These are phyloP conservation scores for Miscanthus lutarioriparius DNA, from an alignment of 176 grass and related monocot genomes.

Conservation along the genomic window DNA sequence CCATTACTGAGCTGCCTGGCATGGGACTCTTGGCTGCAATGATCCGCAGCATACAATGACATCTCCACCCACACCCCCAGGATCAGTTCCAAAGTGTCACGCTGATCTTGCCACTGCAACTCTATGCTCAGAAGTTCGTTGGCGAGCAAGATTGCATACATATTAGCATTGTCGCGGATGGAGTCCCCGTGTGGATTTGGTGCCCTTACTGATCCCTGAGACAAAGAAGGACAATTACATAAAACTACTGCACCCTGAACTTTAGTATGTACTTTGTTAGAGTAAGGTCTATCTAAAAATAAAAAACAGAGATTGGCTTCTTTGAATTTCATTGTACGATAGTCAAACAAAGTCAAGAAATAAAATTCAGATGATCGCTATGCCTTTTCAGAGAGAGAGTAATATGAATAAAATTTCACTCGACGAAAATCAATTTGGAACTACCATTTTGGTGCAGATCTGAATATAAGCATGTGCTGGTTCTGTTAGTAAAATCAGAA, in stretches of 20 bases:
- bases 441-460: background rate
- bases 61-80: constrained; percentile 43
- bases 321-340: background rate
- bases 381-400: background rate
- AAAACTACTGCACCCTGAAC: background rate
- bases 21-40: constrained; percentile 46
- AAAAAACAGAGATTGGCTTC: background rate
- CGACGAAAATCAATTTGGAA: background rate
- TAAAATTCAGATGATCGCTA: background rate
- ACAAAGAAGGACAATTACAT: background rate
- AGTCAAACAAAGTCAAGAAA: background rate
- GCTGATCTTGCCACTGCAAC: constrained; percentile 22
- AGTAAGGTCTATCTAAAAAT: background rate
- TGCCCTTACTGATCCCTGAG: constrained; percentile 35
- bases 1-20: constrained; percentile 43
- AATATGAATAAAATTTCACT: background rate
- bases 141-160: constrained; percentile 19
- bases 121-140: constrained; percentile 15
- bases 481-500: constrained; percentile 11
- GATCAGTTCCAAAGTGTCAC: constrained; percentile 34
- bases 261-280: background rate
- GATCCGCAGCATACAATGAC: constrained; percentile 5
- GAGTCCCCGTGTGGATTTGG: constrained; percentile 32
- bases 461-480: background rate
- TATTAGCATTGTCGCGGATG: constrained; percentile 20